phyloP scores from a whole-genome alignment of 1,139 yeast genomes.

The Entelexis sorbosivorans region DNA sequence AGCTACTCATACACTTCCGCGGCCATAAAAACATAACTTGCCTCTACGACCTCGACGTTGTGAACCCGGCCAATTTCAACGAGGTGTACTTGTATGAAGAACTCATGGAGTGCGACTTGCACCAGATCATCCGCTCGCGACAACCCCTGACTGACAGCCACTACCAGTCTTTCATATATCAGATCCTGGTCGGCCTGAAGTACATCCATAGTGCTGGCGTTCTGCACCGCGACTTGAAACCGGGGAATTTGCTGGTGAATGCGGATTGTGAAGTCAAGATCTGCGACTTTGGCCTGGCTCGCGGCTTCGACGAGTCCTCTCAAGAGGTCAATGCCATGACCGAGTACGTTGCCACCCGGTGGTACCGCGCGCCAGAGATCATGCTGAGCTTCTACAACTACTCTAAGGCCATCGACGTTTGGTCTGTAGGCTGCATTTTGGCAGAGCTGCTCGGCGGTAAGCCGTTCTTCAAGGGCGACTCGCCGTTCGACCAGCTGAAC shows the following conservation, averaged over 20 bases:
- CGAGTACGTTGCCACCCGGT: constrained; percentile 93
- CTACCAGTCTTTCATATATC: constrained; percentile 85
- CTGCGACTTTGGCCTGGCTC: constrained; percentile 92
- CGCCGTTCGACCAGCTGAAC: constrained; percentile 89
- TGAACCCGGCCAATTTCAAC: constrained; percentile 72
- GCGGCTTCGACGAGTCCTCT: constrained; percentile 72
- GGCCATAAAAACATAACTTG: constrained; percentile 78
- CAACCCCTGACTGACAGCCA: constrained; percentile 93
- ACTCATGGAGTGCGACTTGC: constrained; percentile 96
- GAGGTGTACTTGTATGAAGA: constrained; percentile 90
- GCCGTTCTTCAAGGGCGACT: constrained; percentile 88
- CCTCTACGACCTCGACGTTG: constrained; percentile 83
- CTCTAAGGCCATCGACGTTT: constrained; percentile 88
- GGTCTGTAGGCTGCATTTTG: constrained; percentile 95
- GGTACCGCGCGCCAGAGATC: constrained; percentile 98
- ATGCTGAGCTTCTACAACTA: constrained; percentile 88
- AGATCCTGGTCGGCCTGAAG: constrained; percentile 83
- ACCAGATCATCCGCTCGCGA: constrained; percentile 85
- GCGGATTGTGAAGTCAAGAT: constrained; percentile 95
- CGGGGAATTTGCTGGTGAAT: constrained; percentile 83
- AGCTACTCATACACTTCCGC: constrained; percentile 77
- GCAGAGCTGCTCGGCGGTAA: constrained; percentile 89
- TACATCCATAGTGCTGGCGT: constrained; percentile 95
- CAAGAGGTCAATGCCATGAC: constrained; percentile 73
- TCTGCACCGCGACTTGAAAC: constrained; percentile 85